Conservation (phyloP, 1,284 basidiomycete genomes). For the Cystobasidium pallidum region DNA sequence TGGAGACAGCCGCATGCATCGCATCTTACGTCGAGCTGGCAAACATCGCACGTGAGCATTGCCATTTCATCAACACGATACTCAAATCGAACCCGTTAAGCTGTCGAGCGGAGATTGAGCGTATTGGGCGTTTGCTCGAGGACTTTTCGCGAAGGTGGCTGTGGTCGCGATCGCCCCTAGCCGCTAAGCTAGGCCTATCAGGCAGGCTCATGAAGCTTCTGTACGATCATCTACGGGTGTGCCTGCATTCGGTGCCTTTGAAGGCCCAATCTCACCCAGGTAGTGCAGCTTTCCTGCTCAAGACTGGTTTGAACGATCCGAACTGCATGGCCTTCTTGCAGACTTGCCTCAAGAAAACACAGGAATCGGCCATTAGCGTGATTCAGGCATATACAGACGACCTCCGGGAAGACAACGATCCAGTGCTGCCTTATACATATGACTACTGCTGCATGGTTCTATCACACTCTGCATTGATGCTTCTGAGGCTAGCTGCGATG, state of each 20-base stretch:
- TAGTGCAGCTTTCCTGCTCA: conserved; percentile 8
- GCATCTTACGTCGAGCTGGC: conserved; percentile 26
- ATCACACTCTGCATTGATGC: conserved; percentile 10
- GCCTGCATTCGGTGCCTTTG: conserved; percentile 20
- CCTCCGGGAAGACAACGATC: conserved; percentile 13
- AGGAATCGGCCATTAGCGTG: conserved; percentile 13
- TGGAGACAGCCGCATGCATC: conserved; percentile 19
- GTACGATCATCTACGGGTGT: conserved; percentile 17
- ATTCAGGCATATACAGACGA: conserved; percentile 27
- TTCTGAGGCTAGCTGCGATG: conserved; percentile 11
- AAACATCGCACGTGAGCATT: conserved; percentile 16
- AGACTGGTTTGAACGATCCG: background rate
- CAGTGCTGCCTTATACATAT: conserved; percentile 12
- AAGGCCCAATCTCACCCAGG: conserved; percentile 17
- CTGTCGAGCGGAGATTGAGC: conserved; percentile 10
- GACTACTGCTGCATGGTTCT: conserved; percentile 20
- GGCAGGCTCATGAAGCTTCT: conserved; percentile 10
- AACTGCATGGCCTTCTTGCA: conserved; percentile 10
- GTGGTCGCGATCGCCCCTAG: conserved; percentile 9
- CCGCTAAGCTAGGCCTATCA: conserved; percentile 10
- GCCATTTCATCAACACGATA: conserved; percentile 6
- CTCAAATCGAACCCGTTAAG: conserved; percentile 6
- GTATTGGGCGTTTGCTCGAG: conserved; percentile 7
- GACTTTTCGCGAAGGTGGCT: conserved; percentile 23
- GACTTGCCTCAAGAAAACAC: conserved; percentile 16